Base-by-base conservation (phyloP, 2,329 filamentous ascomycete species). In the Cladophialophora psammophila region DNA sequence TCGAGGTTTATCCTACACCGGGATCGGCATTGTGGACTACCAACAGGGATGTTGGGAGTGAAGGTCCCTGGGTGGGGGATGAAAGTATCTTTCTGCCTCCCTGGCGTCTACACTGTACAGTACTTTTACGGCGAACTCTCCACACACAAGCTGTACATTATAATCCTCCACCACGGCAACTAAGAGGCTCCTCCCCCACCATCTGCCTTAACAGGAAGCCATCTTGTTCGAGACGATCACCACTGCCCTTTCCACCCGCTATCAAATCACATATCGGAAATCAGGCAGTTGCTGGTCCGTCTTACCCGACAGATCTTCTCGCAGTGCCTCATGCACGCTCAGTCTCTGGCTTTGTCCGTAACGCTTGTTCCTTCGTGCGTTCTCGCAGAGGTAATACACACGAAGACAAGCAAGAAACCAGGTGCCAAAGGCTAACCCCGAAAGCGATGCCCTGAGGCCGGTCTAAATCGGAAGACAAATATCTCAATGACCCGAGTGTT, bases 221-320 rank as follows among this genome's bases (percentile, higher is more conserved):
- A 45, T 26, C 20, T 5, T 31, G 15, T 40, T 58, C 36, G 10
- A 52, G 48, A 52, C 48, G 9, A 5, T 13, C n/a, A 54, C 12
- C 10, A 54, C 26, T 34, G n/a, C 15, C 52, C 52, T 54, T 34
- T 5, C 13, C 26, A 13, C 13, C 36, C 18, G 15, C 1, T 18
- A n/a, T 67, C 69, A 77, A 18, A 76, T 50, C 32, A 77, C 69
- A 72, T 79, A 79, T 58, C 77, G 67, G 65, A 79, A 79, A 62
- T 73, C 76, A 35, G 74, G 69, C 13, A 78, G 76, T 64, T 79
- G 75, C 35, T 72, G 66, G 50, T 79, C 77, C 15, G 77, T 79
- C 72, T 74, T 76, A 64, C 75, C 75, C 32, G 76, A 75, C 45
- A 77, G 61, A n/a, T 76, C 76, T 40, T 76, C 70, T 36, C 72